Percentiles rank a stretch among this genome's conserved stretches.
These are phyloP conservation scores for Aspergillus calidoustus DNA, from an alignment of 2,329 filamentous ascomycete species.

Conservation along the genomic window DNA sequence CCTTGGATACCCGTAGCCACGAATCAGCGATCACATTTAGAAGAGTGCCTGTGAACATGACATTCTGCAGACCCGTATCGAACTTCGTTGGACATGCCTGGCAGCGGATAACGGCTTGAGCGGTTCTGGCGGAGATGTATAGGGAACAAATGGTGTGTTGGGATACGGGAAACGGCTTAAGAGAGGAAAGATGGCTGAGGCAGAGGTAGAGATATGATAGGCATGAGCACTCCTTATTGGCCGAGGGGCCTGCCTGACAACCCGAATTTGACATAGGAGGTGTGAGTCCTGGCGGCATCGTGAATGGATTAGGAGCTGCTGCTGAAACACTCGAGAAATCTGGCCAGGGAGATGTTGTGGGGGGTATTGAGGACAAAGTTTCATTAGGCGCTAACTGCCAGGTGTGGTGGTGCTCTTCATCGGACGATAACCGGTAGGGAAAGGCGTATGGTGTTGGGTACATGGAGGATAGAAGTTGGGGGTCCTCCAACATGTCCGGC, in stretches of 20 bases:
- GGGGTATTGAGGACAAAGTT: conserved; percentile 30
- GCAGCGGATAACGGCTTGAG: conserved; percentile 48
- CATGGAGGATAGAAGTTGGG: conserved; percentile 35
- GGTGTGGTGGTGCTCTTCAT: conserved; percentile 32
- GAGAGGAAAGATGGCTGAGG: conserved; percentile 47
- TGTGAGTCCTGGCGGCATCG: conserved; percentile 26
- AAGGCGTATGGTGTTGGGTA: conserved; percentile 26
- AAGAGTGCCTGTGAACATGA: conserved; percentile 52
- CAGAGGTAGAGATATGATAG: conserved; percentile 50
- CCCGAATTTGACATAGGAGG: conserved; percentile 27
- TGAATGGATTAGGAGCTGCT: conserved; percentile 34
- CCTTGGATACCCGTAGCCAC: conserved; percentile 47
- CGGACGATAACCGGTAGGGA: conserved; percentile 26
- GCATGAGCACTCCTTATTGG: conserved; percentile 42
- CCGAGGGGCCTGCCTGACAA: not conserved
- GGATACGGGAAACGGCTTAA: conserved; percentile 48
- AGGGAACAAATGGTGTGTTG: conserved; percentile 49
- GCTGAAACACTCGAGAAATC: conserved; percentile 46
- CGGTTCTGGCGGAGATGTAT: conserved; percentile 48
- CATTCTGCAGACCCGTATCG: conserved; percentile 49
- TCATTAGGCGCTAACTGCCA: conserved; percentile 30
- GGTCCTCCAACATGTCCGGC: conserved; percentile 27
- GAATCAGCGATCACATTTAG: conserved; percentile 50
- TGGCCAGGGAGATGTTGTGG: conserved; percentile 44
- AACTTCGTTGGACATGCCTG: conserved; percentile 47